phyloP scores from a whole-genome alignment of 2,329 filamentous ascomycete species.

The Diaporthe citrichinensis region DNA sequence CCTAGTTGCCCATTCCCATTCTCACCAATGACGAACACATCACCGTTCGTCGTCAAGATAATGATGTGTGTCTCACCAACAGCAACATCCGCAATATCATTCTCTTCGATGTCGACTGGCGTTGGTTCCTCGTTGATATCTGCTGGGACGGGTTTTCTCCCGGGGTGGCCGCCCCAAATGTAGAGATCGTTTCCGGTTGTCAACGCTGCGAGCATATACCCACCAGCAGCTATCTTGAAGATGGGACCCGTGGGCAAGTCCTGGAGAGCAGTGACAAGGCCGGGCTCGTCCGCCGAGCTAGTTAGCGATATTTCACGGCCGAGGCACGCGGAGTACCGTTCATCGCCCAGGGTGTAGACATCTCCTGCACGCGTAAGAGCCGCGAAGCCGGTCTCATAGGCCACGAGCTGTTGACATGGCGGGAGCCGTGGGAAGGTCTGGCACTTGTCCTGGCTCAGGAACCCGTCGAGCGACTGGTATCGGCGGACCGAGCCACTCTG shows the following conservation, averaged over 20 bases:
- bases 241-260: conserved; percentile 67
- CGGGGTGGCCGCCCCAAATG: conserved; percentile 68
- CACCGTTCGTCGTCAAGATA: conserved; percentile 63
- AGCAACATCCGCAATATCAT: conserved; percentile 69
- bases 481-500: conserved; percentile 46
- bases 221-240: conserved; percentile 67
- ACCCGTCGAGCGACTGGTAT: conserved; percentile 44
- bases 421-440: conserved; percentile 46
- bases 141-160: conserved; percentile 51
- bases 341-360: conserved; percentile 70
- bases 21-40: conserved; percentile 68
- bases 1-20: conserved; percentile 74
- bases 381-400: conserved; percentile 65
- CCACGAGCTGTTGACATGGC: conserved; percentile 57
- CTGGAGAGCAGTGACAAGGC: conserved; percentile 62
- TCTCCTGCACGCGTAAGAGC: conserved; percentile 59
- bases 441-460: conserved; percentile 29
- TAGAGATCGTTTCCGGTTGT: conserved; percentile 72
- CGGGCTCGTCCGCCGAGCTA: conserved; percentile 62
- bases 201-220: conserved; percentile 70
- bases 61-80: conserved; percentile 73
- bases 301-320: conserved; percentile 61
- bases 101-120: conserved; percentile 61
- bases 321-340: conserved; percentile 69
- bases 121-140: conserved; percentile 52